Evolutionary conservation across 306 rosid species (phyloP).

Genomic region (Lupinus albus): DNA sequence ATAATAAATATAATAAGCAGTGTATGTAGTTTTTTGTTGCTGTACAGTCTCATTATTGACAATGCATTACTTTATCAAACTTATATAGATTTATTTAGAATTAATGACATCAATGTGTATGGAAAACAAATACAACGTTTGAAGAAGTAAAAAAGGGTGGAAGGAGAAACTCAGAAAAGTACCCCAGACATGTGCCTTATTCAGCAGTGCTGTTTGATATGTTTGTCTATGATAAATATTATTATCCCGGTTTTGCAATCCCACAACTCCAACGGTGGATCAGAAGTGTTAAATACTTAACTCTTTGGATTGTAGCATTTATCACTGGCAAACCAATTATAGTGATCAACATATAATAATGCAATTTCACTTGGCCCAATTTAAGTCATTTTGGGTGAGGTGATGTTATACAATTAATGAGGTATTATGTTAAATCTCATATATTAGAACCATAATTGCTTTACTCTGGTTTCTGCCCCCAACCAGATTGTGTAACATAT

Average conservation of each 20-base stretch:
- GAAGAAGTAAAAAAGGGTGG: too few relatives aligned
- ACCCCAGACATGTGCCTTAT: constrained; percentile 47
- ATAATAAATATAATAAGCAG: too few relatives aligned
- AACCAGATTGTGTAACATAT: constrained; percentile 4
- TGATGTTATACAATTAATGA: too few relatives aligned
- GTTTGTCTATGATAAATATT: constrained; percentile 33
- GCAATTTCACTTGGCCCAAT: not conserved
- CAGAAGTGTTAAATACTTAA: constrained; percentile 12
- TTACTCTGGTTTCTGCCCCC: constrained; percentile 15
- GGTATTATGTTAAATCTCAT: too few relatives aligned
- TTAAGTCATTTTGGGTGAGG: not conserved
- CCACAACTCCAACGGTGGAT: constrained; percentile 37
- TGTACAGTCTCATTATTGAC: too few relatives aligned
- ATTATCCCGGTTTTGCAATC: constrained; percentile 35
- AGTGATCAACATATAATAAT: not conserved
- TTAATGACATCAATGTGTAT: too few relatives aligned
- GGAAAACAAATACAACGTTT: too few relatives aligned
- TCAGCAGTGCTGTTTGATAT: constrained; percentile 33
- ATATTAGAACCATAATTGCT: too few relatives aligned
- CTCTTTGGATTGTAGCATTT: constrained; percentile 18
- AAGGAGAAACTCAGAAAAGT: too few relatives aligned
- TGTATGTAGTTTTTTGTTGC: too few relatives aligned
- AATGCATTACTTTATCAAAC: too few relatives aligned
- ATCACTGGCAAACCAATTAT: constrained; percentile 28
- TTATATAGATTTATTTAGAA: too few relatives aligned